These are phyloP conservation scores for Syzygium malaccense DNA, from an alignment of 441 rosid genomes.

Conservation along the genomic window DNA sequence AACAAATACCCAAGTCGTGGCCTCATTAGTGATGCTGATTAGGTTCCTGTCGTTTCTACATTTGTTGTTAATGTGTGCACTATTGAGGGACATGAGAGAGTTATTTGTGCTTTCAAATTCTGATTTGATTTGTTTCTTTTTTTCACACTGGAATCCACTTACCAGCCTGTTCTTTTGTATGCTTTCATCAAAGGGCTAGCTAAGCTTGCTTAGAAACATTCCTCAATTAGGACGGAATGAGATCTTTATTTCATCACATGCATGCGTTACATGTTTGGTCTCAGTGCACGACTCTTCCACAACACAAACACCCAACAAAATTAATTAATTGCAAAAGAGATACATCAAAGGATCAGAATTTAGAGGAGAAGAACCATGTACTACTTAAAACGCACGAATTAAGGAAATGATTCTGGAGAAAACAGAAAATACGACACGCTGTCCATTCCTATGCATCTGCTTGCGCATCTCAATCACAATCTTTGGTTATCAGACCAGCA, in stretches of 20 bases:
- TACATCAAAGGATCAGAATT: not conserved
- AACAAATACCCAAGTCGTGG: not conserved
- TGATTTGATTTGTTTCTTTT: not conserved
- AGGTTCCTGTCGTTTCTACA: not conserved
- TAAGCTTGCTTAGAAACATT: not conserved
- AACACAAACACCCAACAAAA: not conserved
- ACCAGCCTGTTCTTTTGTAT: not conserved
- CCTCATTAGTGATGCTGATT: not conserved
- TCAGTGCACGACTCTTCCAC: not conserved
- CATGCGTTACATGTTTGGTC: constrained; percentile 1
- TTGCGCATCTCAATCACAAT: not conserved
- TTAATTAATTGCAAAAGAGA: not conserved
- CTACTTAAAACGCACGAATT: not conserved
- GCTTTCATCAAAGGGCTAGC: not conserved
- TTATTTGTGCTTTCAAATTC: not conserved
- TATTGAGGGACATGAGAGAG: not conserved
- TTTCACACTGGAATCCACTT: not conserved
- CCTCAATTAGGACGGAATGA: not conserved
- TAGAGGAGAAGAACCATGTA: not conserved
- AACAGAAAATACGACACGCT: not conserved
- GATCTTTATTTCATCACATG: not conserved
- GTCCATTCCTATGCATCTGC: not conserved
- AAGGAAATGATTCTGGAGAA: not conserved
- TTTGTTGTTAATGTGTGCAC: not conserved
- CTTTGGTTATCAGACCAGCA: not conserved